Evolutionary conservation across 2,329 filamentous ascomycete species (phyloP).

Genomic region (Phoma herbarum): DNA sequence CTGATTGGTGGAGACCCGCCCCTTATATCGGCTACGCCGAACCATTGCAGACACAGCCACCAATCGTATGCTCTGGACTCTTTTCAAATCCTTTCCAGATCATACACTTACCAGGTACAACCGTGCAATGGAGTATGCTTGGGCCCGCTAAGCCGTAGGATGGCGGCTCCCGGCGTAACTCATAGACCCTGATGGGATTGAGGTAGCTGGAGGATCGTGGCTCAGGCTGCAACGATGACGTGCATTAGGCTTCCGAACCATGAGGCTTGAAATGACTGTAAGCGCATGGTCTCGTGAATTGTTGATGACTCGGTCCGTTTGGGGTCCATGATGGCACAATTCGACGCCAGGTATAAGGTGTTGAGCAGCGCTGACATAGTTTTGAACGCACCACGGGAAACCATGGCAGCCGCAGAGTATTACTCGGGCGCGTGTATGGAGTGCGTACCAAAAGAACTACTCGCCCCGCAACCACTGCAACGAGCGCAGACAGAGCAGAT

Average conservation of each 20-base stretch:
- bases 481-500: constrained; percentile 27
- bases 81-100: constrained; percentile 2
- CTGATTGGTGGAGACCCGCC: constrained; percentile 2
- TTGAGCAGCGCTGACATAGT: neutral
- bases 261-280: constrained; percentile 17
- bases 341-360: constrained; percentile 14
- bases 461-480: constrained; percentile 9
- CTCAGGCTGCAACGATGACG: constrained; percentile 20
- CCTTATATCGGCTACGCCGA: constrained; percentile 12
- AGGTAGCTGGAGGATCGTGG: constrained; percentile 17
- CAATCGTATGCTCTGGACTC: constrained; percentile 6
- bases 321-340: constrained; percentile 5
- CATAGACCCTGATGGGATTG: constrained; percentile 6
- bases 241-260: constrained; percentile 19
- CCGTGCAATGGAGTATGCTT: neutral
- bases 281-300: constrained; percentile 7
- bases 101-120: constrained; percentile 10
- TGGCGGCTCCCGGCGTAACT: constrained; percentile 13
- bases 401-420: constrained; percentile 19
- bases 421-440: constrained; percentile 15
- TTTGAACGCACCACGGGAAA: neutral
- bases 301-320: constrained; percentile 11
- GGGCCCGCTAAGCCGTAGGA: constrained; percentile 6
- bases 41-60: constrained; percentile 8
- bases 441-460: constrained; percentile 11